Evolutionary conservation across 2,329 filamentous ascomycete genomes (phyloP), one percentile per base, ranked within the genome.

Genomic region (Neofusicoccum parvum): DNA sequence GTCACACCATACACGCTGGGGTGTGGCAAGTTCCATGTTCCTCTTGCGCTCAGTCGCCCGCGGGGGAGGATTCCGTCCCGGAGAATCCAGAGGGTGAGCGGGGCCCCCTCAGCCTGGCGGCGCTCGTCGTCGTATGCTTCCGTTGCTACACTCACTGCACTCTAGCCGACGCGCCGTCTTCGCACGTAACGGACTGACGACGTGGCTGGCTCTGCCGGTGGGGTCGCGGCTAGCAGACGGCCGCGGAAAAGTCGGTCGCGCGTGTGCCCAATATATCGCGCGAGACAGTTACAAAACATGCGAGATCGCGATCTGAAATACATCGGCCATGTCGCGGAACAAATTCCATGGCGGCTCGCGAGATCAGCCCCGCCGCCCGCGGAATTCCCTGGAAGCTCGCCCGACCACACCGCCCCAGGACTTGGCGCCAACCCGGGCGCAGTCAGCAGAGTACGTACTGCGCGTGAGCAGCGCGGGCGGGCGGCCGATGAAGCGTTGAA

Each of bases 161-260:
- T 32, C 17, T 45, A 58, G 53, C 53, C 53, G 39, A 49, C 43
- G 36, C 56, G 43, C 32, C 56, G 32, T 23, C 14, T 20, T 60
- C 56, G 27, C 43, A 17, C 56, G 56, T 60, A 48, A 60, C 41
- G n/a, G 2, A 20, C 37, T 32, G 27, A 37, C 56, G 56, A 60
- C 56, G 56, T 60, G 56, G 56, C 56, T 15, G 32, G 5, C 56
- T 3, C 37, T 23, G 56, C 27, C 23, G 17, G 56, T 60, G 56
- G 56, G 23, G 56, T 37, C 17, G 43, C 37, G 36, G 48, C 23
- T 34, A 36, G 48, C 32, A 23, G n/a, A 49, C 11, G 20, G 48
- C 48, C 49, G 27, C 17, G 27, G 27, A 51, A n/a, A 27, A 51
- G 23, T 15, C 27, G 48, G 32, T 51, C 48, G 50, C 17, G 46